phyloP scores from a whole-genome alignment of 2,329 filamentous ascomycete species.

The Cladosporium phlei region DNA sequence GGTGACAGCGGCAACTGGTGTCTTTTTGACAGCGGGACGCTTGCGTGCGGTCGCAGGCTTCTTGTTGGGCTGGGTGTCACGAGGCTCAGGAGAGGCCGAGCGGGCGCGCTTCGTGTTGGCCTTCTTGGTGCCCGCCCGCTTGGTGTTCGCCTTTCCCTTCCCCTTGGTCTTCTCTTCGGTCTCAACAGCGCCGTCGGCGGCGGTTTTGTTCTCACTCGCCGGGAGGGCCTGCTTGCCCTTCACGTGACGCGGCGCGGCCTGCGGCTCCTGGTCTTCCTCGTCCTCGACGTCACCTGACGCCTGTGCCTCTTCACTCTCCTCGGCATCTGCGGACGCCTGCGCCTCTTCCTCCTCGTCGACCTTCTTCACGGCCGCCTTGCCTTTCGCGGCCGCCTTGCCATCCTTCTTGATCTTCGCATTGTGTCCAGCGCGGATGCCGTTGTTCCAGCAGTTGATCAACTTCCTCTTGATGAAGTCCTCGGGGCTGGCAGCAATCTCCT shows the following conservation, averaged over 20 bases:
- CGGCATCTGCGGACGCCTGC: neutral
- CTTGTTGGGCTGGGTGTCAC: too few species aligned
- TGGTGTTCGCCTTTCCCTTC: neutral
- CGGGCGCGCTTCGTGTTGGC: too few species aligned
- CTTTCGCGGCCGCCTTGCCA: too few species aligned
- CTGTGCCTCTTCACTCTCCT: neutral
- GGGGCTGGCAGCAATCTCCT: neutral
- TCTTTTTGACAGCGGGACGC: too few species aligned
- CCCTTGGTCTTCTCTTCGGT: neutral
- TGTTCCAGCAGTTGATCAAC: conserved; percentile 6
- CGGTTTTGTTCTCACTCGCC: neutral
- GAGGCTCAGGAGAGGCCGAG: neutral
- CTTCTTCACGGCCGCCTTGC: neutral
- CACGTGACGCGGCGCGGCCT: neutral
- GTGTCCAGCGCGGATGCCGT: neutral
- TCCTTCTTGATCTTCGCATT: neutral
- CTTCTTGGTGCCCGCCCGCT: too few species aligned
- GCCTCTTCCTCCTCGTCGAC: too few species aligned
- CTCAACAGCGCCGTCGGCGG: neutral
- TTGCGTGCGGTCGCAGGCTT: too few species aligned
- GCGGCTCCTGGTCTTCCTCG: neutral
- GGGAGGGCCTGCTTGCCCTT: neutral
- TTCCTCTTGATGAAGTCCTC: conserved; percentile 1
- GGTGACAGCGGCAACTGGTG: too few species aligned
- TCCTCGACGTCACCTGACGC: neutral